Conservation (phyloP, 2,329 filamentous ascomycete species). For the Grosmannia clavigera region DNA sequence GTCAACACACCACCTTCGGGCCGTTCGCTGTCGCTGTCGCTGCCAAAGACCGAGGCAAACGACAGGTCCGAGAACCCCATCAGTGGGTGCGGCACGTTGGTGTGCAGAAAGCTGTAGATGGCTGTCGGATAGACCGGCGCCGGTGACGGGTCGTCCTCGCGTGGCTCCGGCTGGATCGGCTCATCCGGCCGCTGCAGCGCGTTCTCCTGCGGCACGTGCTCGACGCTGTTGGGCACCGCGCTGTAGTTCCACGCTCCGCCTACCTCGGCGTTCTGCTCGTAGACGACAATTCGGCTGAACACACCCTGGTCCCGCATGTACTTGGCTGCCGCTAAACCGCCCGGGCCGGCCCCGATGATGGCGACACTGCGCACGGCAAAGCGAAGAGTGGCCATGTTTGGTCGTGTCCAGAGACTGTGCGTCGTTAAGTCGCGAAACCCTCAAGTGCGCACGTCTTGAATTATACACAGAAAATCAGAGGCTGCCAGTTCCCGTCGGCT, state of each 20-base stretch:
- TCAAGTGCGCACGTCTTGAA: no score
- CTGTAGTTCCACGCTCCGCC: slow-evolving; percentile 85
- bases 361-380: slow-evolving; percentile 52
- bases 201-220: slow-evolving; percentile 55
- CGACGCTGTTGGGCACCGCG: slow-evolving; percentile 31
- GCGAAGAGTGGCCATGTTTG: slow-evolving; percentile 15
- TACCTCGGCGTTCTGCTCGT: slow-evolving; percentile 64
- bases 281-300: slow-evolving; percentile 62
- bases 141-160: not conserved
- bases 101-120: slow-evolving; percentile 70
- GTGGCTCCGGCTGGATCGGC: slow-evolving; percentile 37
- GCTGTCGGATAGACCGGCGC: slow-evolving; percentile 63
- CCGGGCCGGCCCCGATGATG: slow-evolving; percentile 72
- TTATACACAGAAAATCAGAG: not conserved
- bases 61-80: slow-evolving; percentile 68
- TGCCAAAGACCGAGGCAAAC: slow-evolving; percentile 35
- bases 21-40: not conserved
- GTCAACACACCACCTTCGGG: slow-evolving; percentile 21
- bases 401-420: not conserved
- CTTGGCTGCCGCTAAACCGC: slow-evolving; percentile 68
- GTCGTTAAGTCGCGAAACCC: no score
- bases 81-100: slow-evolving; percentile 70
- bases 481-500: not conserved
- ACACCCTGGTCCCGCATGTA: slow-evolving; percentile 57
- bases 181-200: slow-evolving; percentile 49